Evolutionary conservation across 176 grass and related monocot genomes (phyloP).

Genomic region (Raddia distichophylla): DNA sequence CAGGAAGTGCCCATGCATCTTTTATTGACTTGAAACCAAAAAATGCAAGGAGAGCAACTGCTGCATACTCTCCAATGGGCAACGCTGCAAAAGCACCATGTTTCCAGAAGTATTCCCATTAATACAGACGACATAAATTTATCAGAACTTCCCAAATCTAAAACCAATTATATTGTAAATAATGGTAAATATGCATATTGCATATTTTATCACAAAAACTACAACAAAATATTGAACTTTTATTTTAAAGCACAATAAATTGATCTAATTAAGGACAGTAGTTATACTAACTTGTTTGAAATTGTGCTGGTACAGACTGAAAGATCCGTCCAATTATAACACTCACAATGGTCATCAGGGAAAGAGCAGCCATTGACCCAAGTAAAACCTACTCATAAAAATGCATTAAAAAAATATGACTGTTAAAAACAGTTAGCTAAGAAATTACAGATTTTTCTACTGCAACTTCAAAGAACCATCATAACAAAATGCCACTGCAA

Average conservation of each 20-base stretch:
- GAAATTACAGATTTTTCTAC: background rate
- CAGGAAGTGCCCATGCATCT: conserved; percentile 82
- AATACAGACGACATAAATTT: conserved; percentile 12
- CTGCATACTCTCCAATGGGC: conserved; percentile 93
- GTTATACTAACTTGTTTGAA: conserved; percentile 83
- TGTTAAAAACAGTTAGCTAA: conserved; percentile 14
- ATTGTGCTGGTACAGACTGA: conserved; percentile 84
- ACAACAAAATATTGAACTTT: background rate
- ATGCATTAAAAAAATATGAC: conserved; percentile 29
- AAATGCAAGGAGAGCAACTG: conserved; percentile 84
- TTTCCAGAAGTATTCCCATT: conserved; percentile 21
- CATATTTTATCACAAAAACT: background rate
- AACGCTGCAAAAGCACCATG: conserved; percentile 62
- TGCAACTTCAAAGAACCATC: background rate
- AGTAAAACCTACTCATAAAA: conserved; percentile 70
- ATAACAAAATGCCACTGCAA: background rate
- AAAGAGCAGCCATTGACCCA: conserved; percentile 87
- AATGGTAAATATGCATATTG: background rate
- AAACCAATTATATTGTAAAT: conserved; percentile 1
- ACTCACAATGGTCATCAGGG: conserved; percentile 88
- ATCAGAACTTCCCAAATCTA: background rate
- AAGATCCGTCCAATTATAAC: conserved; percentile 89
- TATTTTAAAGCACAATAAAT: conserved; percentile 11
- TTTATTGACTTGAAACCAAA: conserved; percentile 97
- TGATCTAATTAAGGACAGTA: conserved; percentile 13